A percentile compares a stretch with the other conserved stretches of the same genome.
phyloP scores from a whole-genome alignment of 768 basidiomycete genomes.

The Rossbeevera mucosa region DNA sequence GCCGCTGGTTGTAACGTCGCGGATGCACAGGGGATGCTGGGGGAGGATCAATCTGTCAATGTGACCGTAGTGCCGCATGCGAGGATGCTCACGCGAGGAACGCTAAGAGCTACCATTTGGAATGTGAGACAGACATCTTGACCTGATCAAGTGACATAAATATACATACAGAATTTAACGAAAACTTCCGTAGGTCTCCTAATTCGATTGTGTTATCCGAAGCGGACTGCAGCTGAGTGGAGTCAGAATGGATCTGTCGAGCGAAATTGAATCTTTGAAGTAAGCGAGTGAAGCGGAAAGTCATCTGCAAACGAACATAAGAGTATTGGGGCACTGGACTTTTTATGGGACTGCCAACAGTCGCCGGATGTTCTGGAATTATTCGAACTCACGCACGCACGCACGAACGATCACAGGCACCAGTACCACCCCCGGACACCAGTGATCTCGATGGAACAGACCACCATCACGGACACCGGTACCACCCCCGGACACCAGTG shows the following conservation, averaged over 20 bases:
- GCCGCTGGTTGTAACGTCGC: conserved; percentile 2
- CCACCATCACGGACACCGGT: too few species aligned
- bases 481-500: too few species aligned
- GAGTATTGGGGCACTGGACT: too few species aligned
- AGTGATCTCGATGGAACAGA: too few species aligned
- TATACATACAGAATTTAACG: conserved; percentile 12
- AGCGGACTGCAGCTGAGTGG: not conserved
- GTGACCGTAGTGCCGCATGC: not conserved
- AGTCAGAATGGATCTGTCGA: not conserved
- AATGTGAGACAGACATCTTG: not conserved
- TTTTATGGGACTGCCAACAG: too few species aligned
- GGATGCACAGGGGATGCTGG: conserved; percentile 12
- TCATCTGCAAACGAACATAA: too few species aligned
- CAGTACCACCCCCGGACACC: too few species aligned
- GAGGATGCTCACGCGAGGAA: conserved; percentile 17
- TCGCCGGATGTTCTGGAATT: too few species aligned
- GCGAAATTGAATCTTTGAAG: not conserved
- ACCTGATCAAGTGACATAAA: not conserved
- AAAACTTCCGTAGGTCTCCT: conserved; percentile 12
- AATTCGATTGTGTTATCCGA: conserved; percentile 5
- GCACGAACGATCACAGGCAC: too few species aligned
- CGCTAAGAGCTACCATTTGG: conserved; percentile 8
- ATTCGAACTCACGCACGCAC: too few species aligned
- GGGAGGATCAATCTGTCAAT: not conserved
- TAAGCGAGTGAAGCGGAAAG: not conserved